These are phyloP conservation scores for Fusarium euwallaceae DNA, from an alignment of 2,329 filamentous ascomycete genomes.

Conservation along the genomic window DNA sequence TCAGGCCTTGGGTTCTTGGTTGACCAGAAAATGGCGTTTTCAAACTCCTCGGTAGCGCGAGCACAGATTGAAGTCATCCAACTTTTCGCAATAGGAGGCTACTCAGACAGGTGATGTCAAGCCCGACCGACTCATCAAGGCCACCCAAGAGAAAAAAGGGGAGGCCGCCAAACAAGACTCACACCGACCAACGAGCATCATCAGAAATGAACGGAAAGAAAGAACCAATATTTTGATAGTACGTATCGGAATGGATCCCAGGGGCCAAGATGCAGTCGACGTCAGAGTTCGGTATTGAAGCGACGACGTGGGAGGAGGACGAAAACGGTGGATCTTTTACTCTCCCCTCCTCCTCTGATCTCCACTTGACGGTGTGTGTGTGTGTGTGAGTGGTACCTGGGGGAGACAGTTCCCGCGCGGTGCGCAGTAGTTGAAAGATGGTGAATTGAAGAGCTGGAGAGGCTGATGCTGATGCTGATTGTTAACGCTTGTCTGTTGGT, in stretches of 20 bases:
- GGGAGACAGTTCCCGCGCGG: conserved; percentile 8
- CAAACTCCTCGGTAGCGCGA: conserved; percentile 5
- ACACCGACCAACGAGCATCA: conserved; percentile 26
- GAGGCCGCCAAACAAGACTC: background rate
- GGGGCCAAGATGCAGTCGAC: conserved; percentile 25
- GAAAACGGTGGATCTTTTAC: conserved; percentile 28
- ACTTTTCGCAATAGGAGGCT: background rate
- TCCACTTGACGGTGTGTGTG: conserved; percentile 25
- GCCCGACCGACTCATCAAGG: background rate
- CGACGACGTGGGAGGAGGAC: background rate
- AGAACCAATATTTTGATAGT: background rate
- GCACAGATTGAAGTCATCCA: conserved; percentile 17
- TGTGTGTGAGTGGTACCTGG: conserved; percentile 8
- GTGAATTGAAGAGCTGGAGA: background rate
- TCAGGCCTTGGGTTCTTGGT: background rate
- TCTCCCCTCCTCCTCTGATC: conserved; percentile 7
- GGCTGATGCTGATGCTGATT: background rate
- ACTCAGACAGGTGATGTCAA: conserved; percentile 32
- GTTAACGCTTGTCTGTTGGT: background rate
- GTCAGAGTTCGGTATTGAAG: conserved; percentile 29
- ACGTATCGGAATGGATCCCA: conserved; percentile 9
- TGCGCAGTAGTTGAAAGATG: background rate
- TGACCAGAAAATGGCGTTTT: conserved; percentile 13
- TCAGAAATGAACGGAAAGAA: background rate
- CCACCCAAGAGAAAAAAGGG: conserved; percentile 19